Conservation (phyloP, 2,329 filamentous ascomycete genomes). For the Aspergillus latus region DNA sequence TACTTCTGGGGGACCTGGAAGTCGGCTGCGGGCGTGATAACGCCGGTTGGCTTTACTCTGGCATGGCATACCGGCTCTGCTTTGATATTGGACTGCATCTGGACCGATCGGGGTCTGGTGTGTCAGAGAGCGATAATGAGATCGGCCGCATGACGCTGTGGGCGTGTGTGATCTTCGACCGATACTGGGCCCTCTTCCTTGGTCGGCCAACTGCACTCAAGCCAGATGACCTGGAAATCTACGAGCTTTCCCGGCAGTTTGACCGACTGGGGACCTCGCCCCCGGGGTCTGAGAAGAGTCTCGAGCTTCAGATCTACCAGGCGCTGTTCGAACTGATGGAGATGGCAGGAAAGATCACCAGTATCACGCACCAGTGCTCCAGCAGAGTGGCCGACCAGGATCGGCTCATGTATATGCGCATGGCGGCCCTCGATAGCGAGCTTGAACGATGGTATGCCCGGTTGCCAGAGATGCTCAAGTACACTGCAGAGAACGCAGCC, state of each 20-base stretch:
- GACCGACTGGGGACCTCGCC: not conserved
- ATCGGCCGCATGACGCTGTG: conserved; percentile 1
- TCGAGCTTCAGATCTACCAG: conserved; percentile 2
- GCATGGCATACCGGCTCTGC: conserved; percentile 2
- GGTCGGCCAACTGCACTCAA: not conserved
- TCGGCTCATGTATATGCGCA: not conserved
- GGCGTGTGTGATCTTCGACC: conserved; percentile 2
- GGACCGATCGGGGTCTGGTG: not conserved
- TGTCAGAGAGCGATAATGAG: not conserved
- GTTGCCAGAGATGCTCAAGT: not conserved
- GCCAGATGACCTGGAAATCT: conserved; percentile 1
- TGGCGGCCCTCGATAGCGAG: conserved; percentile 1
- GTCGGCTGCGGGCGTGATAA: conserved; percentile 1
- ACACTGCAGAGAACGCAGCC: not conserved
- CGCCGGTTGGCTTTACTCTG: conserved; percentile 1
- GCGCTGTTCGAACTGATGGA: conserved; percentile 3
- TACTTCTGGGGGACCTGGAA: not conserved
- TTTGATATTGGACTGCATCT: conserved; percentile 1
- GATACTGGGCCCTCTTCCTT: conserved; percentile 1
- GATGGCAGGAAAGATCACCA: not conserved
- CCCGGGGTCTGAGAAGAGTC: not conserved
- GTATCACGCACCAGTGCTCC: not conserved
- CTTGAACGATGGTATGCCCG: not conserved
- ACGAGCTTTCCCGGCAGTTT: not conserved
- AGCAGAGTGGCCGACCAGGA: not conserved